A percentile compares a stretch with the other conserved stretches of the same genome.
phyloP scores from a whole-genome alignment of 1,284 basidiomycete species.

The Butyriboletus appendiculatus region DNA sequence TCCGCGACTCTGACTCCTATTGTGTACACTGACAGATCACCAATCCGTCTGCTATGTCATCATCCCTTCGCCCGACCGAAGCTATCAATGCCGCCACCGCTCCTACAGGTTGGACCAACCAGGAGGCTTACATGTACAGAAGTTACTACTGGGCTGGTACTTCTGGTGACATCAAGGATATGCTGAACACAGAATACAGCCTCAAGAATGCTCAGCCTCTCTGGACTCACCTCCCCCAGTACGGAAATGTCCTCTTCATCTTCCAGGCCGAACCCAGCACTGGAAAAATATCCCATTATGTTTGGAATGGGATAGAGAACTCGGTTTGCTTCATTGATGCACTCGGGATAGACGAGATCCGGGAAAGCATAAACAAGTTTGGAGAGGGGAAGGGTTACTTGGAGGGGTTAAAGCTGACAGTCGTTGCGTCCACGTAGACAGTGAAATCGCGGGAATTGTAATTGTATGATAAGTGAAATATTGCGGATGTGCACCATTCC shows the following conservation, averaged over 20 bases:
- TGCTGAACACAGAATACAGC: not conserved
- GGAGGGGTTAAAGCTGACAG: not conserved
- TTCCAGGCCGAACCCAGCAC: not conserved
- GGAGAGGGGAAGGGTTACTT: not conserved
- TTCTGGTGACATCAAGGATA: constrained; percentile 1
- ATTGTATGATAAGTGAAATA: not conserved
- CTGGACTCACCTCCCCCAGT: not conserved
- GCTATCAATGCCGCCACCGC: not conserved
- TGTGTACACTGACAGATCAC: not conserved
- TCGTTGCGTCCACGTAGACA: not conserved
- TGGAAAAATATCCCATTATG: not conserved
- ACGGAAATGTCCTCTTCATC: constrained; percentile 3
- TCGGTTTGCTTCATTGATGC: not conserved
- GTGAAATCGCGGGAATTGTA: not conserved
- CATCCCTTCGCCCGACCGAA: not conserved
- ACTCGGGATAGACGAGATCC: not conserved
- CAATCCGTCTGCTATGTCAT: not conserved
- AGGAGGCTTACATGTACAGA: not conserved
- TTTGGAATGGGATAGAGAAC: constrained; percentile 7
- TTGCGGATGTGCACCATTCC: no score
- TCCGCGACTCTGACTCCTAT: no score
- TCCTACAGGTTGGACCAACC: constrained; percentile 3
- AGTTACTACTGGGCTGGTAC: constrained; percentile 4
- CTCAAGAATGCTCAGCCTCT: not conserved
- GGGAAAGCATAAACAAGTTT: not conserved